A percentile compares a stretch with the other conserved stretches of the same genome.
phyloP scores from a whole-genome alignment of 176 grass and related monocot genomes.

The Aegilops tauschii region DNA sequence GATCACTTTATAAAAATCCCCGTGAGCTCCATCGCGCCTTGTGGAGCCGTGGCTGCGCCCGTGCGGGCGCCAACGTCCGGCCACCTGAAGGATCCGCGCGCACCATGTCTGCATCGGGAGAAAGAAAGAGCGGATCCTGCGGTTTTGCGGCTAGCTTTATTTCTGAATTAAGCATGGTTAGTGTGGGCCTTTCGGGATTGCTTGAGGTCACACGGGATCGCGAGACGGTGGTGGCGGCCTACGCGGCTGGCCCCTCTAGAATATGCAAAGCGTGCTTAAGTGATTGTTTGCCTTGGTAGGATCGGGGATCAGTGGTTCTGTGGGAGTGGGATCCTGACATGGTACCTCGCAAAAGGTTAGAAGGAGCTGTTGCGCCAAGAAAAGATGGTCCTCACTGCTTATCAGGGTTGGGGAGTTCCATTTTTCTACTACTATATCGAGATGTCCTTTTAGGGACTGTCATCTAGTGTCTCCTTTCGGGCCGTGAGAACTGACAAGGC shows the following conservation, averaged over 20 bases:
- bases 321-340: constrained; percentile 1
- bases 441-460: background rate
- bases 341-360: constrained; percentile 5
- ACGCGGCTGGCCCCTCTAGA: background rate
- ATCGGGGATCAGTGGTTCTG: background rate
- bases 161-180: constrained; percentile 23
- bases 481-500: background rate
- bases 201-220: constrained; percentile 14
- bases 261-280: background rate
- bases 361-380: background rate
- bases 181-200: constrained; percentile 6
- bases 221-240: constrained; percentile 1
- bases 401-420: background rate
- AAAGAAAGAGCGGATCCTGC: background rate
- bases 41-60: background rate
- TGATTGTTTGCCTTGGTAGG: background rate
- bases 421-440: background rate
- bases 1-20: background rate
- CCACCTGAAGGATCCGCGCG: background rate
- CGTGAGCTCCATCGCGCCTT: background rate
- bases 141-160: background rate
- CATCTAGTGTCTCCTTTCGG: background rate
- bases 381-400: background rate
- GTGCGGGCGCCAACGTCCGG: background rate
- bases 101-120: background rate